These are phyloP conservation scores for Sordariomycetes sp. DNA, from an alignment of 2,329 filamentous ascomycete genomes.

Conservation along the genomic window DNA sequence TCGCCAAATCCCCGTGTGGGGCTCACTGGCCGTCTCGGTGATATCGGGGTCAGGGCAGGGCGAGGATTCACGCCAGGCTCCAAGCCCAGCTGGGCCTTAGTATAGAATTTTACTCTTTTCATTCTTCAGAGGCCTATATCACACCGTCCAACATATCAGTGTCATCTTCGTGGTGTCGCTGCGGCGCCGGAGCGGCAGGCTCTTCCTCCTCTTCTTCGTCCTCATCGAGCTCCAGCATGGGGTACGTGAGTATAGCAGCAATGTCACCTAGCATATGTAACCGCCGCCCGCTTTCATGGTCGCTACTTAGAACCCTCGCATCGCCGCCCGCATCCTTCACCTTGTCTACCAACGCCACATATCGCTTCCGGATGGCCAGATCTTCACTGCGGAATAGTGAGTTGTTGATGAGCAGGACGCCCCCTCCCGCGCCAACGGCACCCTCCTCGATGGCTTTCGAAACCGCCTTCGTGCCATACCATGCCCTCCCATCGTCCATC, in stretches of 20 bases:
- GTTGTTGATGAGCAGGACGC: constrained; percentile 79
- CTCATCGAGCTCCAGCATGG: constrained; percentile 72
- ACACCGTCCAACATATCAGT: constrained; percentile 21
- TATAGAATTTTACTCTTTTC: no score
- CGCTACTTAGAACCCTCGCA: constrained; percentile 78
- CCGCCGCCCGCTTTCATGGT: constrained; percentile 86
- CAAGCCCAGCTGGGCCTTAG: no score
- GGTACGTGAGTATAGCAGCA: constrained; percentile 84
- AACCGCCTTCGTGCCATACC: constrained; percentile 81
- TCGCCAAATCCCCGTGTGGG: no score
- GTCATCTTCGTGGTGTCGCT: constrained; percentile 15
- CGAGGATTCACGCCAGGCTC: no score
- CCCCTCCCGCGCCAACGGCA: constrained; percentile 79
- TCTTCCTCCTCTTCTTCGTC: constrained; percentile 40
- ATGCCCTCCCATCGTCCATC: constrained; percentile 77
- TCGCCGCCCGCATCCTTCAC: constrained; percentile 85
- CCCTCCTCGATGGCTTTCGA: constrained; percentile 76
- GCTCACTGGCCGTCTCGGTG: no score
- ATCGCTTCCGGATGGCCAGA: constrained; percentile 65
- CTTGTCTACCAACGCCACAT: constrained; percentile 78
- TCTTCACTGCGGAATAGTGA: constrained; percentile 78
- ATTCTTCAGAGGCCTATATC: constrained; percentile 19
- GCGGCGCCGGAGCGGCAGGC: constrained; percentile 6
- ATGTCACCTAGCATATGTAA: constrained; percentile 79
- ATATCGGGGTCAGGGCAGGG: no score